Base-by-base conservation (phyloP, 2,329 filamentous ascomycete species). In the Cytospora schulzeri region DNA sequence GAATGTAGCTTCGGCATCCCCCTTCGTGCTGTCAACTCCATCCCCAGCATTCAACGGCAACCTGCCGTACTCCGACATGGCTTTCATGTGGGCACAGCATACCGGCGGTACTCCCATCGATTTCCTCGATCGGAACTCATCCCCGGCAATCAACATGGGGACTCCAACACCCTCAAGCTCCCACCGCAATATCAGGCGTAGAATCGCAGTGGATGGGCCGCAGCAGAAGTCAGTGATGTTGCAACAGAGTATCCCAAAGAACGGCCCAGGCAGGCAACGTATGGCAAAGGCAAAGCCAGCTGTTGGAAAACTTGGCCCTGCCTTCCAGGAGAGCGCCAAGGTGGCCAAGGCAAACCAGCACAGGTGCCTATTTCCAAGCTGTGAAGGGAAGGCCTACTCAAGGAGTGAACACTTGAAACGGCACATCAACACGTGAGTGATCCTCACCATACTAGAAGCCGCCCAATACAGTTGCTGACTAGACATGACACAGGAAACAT, bases 371-470 rank as follows among this genome's bases (percentile, higher is more conserved):
- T 62, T 56, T 11, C 60, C 60, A 31, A 52, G 59, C 56, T 66
- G 65, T 51, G 60, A 66, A 5, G 64, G 64, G 4, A 64, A 61
- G 41, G 58, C 53, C 24, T 66, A 66, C 45, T 61, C 57, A 2
- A 64, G 65, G 29, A 54, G 59, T 17, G 65, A 66, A 45, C 65
- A 66, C 50, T 33, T 66, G 45, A 66, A 66, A 38, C 60, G 65
- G 24, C 65, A 66, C 57, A 60, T 64, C 14, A 61, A 58, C 29
- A 62, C 60, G 65, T 66, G 26, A 60, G 65, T 64, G 17, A 17
- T 22, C 4, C 5, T 22, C 6, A 8, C 5, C 7, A 15, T 17
- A 11, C 15, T 17, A 5, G n/a, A 4, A 14, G 26, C n/a, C 24
- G 7, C 15, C 17, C 45, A 14, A 24, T 6, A 15, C 53, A 64